Evolutionary conservation across 1,139 yeast species (phyloP).

Genomic region (Yamadazyma membranifaciens): DNA sequence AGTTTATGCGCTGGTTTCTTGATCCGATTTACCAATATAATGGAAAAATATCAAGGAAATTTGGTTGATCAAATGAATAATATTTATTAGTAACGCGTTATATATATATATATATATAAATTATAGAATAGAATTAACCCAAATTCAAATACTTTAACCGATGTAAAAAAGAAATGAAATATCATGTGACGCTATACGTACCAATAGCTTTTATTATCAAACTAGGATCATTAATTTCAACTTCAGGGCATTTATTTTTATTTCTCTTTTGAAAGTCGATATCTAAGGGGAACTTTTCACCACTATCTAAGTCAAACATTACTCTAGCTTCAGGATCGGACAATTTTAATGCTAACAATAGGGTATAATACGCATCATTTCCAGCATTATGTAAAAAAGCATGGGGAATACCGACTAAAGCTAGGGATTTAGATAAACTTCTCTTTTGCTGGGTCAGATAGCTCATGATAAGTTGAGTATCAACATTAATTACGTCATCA

Average conservation of each 20-base stretch:
- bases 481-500: constrained; percentile 31
- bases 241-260: constrained; percentile 6
- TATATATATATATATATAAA: not conserved
- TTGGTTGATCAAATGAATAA: constrained; percentile 15
- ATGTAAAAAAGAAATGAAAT: not conserved
- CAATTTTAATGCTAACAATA: constrained; percentile 50
- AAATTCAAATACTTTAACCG: too few relatives aligned
- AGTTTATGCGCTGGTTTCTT: constrained; percentile 53
- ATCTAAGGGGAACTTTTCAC: constrained; percentile 7
- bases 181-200: not conserved
- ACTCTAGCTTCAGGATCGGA: constrained; percentile 52
- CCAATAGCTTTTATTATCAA: constrained; percentile 4
- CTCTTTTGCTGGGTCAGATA: constrained; percentile 38
- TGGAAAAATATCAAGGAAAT: constrained; percentile 16
- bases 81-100: constrained; percentile 9
- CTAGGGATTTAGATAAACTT: constrained; percentile 51
- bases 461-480: constrained; percentile 42
- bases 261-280: constrained; percentile 4
- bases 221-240: constrained; percentile 2
- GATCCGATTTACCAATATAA: constrained; percentile 19
- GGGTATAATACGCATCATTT: constrained; percentile 76
- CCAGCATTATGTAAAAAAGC: constrained; percentile 75
- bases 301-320: constrained; percentile 23
- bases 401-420: constrained; percentile 56
- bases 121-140: too few relatives aligned